Evolutionary conservation across 2,329 filamentous ascomycete genomes (phyloP), one percentile per base, ranked within the genome.

Genomic region (Hirsutella minnesotensis): DNA sequence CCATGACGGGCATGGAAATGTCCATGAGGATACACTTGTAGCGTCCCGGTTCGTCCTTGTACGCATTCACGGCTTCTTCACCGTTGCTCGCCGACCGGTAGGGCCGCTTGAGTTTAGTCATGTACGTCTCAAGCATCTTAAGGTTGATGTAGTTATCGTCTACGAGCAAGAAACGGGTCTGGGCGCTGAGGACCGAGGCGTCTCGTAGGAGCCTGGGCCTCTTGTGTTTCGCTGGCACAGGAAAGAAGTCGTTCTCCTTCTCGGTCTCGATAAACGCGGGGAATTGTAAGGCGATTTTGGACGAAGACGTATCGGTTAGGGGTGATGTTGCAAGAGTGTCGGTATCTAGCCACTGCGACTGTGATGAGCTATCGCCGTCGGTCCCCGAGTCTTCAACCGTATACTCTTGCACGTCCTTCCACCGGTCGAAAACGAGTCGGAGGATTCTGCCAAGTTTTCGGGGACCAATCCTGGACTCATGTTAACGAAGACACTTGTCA

Each of bases 1-100:
- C 65, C 47, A 76, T 66, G 4, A 73, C 54, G 0, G 72, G 72
- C 72, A 77, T 76, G 46, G 64, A 71, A 3, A 74, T 67, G 48
- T 76, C 72, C 44, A 60, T 64, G 2, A 64, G 46, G 4, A 62
- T 48, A 42, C 50, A 51, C n/a, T 39, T 39, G n/a, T 51, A 57
- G 2, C 45, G 19, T 0, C 34, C 42, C 1, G 51, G 47, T 8
- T 39, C 22, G 7, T 46, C 19, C 8, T 29, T 44, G 16, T 54
- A 59, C 8, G 45, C 44, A 12, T 57, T 49, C 18, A 57, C 39
- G 0, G 57, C 56, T 37, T 60, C 49, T 30, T 55, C 49, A 0
- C 57, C 58, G 31, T 60, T 53, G 22, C 34, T 47, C 1, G 55
- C 57, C 1, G 49, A 51, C 2, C 47, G 42, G 37, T 51, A 52